A percentile compares a stretch with the other conserved stretches of the same genome.
Conservation (phyloP, 2,329 filamentous ascomycete genomes). For the Aurifilum marmelostoma region DNA sequence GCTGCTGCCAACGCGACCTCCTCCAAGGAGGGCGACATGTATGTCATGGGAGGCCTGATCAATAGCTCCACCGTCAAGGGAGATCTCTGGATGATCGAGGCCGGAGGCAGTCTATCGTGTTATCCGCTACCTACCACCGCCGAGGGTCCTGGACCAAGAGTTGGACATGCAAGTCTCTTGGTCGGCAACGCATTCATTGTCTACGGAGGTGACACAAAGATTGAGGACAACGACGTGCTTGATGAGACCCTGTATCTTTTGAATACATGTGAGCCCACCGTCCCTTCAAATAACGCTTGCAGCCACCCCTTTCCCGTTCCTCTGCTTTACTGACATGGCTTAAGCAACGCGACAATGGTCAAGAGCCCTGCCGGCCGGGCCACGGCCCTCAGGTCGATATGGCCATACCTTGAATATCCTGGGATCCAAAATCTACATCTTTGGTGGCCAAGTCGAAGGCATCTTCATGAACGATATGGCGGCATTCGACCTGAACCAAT, state of each 20-base stretch:
- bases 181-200: constrained; percentile 99
- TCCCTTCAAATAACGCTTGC: no score
- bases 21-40: constrained; percentile 96
- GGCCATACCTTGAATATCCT: constrained; percentile 96
- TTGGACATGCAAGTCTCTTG: constrained; percentile 89
- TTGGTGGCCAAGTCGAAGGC: constrained; percentile 95
- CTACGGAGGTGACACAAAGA: constrained; percentile 97
- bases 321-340: constrained; percentile 32
- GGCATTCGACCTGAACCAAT: constrained; percentile 91
- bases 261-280: constrained; percentile 81
- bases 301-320: neutral
- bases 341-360: constrained; percentile 98
- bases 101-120: constrained; percentile 83
- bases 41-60: constrained; percentile 95
- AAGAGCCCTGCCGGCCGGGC: constrained; percentile 82
- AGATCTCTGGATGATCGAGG: constrained; percentile 97
- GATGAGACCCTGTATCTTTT: constrained; percentile 96
- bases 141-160: constrained; percentile 91
- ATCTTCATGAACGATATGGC: constrained; percentile 98
- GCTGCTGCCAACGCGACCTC: constrained; percentile 91
- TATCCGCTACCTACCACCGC: constrained; percentile 90
- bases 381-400: constrained; percentile 86
- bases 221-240: constrained; percentile 86
- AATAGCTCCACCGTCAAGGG: constrained; percentile 95
- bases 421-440: constrained; percentile 95